A percentile compares a stretch with the other conserved stretches of the same genome.
These are phyloP conservation scores for Thelonectria blattea DNA, from an alignment of 2,329 filamentous ascomycete species.

Conservation along the genomic window DNA sequence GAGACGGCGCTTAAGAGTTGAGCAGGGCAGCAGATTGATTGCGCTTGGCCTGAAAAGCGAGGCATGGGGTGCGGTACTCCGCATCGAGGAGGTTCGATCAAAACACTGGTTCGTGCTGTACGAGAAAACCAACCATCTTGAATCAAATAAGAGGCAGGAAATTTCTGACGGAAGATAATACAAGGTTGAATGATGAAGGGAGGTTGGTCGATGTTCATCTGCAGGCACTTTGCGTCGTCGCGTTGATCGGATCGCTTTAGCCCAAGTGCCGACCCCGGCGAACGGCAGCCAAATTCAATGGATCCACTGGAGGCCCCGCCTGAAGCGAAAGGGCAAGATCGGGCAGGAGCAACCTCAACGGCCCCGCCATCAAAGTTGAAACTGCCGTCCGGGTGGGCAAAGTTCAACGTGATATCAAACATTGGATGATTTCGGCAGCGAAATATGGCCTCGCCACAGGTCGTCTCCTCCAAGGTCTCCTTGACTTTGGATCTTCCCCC, in stretches of 20 bases:
- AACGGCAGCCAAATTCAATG: conserved; percentile 2
- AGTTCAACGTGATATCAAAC: too few species aligned
- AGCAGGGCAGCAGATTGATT: neutral
- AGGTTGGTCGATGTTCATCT: neutral
- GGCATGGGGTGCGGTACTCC: neutral
- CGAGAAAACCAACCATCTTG: neutral
- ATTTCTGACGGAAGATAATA: neutral
- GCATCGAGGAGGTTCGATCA: neutral
- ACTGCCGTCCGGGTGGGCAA: too few species aligned
- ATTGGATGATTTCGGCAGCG: neutral
- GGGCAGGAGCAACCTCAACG: too few species aligned
- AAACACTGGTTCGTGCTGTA: neutral
- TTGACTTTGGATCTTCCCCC: conserved; percentile 70
- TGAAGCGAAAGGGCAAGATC: too few species aligned
- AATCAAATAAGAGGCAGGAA: neutral
- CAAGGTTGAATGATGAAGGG: neutral
- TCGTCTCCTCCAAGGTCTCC: conserved; percentile 53
- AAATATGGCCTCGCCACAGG: conserved; percentile 31
- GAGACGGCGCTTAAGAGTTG: neutral
- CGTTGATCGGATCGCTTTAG: conserved; percentile 14
- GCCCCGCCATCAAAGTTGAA: too few species aligned
- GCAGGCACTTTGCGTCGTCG: neutral
- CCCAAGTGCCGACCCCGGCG: conserved; percentile 23
- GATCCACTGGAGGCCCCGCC: conserved; percentile 30
- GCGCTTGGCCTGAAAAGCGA: neutral